Evolutionary conservation across 129 eudicot species (phyloP), one percentile per base, ranked within the genome.

Genomic region (Rutidosis leptorrhynchoides): DNA sequence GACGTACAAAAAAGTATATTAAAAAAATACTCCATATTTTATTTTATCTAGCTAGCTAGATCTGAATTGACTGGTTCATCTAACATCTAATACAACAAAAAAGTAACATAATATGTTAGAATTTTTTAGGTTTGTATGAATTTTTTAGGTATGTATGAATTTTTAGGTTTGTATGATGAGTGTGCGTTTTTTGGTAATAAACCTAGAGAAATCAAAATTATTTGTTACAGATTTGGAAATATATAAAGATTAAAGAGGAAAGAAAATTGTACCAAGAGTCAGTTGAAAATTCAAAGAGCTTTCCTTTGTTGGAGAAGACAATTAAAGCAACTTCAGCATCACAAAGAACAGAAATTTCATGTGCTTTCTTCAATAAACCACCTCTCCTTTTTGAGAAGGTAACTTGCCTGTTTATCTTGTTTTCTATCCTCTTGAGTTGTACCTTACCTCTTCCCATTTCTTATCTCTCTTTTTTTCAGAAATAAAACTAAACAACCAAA

Each of bases 351-450:
- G 97, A 90, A 77, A 90, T 86, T 69, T 90, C 97, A 80, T 90
- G 97, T 40, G 97, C 97, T 68, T 90, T 90, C 89, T 90, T 90
- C 79, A 90, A 58, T 71, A 90, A 70, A 45, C 97, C 97, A 22
- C 84, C 83, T 77, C 90, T 83, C 82, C 96, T 89, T 93, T 89
- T 89, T 30, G 96, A 89, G 86, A 89, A 89, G 40, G 96, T 89
- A 53, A 89, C 96, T 40, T 89, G 94, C 66, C 96, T 89, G 84
- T 89, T 90, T 29, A 90, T 90, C 91, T 86, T 90, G 86, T 90
- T 90, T 78, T 90, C 97, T 65, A 90, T 90, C 74, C 90, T 76
- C 82, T 79, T 87, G 66, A 90, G 74, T 81, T 90, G 84, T 51
- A 90, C 97, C 75, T 87, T 90, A 1, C 97, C 97, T 71, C 97